A percentile compares a stretch with the other conserved stretches of the same genome.
Evolutionary conservation across 129 eudicot genomes (phyloP).

Genomic region (Pseudognaphalium luteoalbum): DNA sequence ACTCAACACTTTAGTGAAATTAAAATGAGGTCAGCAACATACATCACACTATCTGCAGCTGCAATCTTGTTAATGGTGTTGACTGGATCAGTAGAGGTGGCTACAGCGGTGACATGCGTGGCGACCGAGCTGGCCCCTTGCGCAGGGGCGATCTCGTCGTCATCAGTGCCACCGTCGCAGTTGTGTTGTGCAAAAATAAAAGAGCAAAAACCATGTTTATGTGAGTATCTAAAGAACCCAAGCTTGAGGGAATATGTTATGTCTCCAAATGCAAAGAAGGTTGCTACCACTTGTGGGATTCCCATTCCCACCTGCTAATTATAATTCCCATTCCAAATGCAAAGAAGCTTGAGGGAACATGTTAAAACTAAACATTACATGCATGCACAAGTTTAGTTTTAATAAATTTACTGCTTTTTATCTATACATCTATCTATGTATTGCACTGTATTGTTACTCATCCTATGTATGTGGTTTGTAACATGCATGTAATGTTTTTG

Average conservation of each 20-base stretch:
- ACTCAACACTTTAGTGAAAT: not conserved
- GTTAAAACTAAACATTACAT: too few relatives aligned
- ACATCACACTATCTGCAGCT: not conserved
- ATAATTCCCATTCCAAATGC: not conserved
- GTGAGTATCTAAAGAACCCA: conserved; percentile 53
- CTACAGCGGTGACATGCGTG: conserved; percentile 33
- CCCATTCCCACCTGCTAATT: conserved; percentile 35
- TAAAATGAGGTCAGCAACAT: conserved; percentile 9
- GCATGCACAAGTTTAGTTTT: too few relatives aligned
- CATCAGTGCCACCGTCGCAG: conserved; percentile 22
- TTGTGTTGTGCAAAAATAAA: conserved; percentile 47
- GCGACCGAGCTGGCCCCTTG: conserved; percentile 39
- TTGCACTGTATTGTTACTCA: too few relatives aligned
- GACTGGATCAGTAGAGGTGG: conserved; percentile 14
- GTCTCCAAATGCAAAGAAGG: conserved; percentile 48
- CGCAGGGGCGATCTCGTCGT: conserved; percentile 35
- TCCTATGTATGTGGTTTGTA: too few relatives aligned
- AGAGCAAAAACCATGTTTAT: conserved; percentile 61
- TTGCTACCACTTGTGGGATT: conserved; percentile 46
- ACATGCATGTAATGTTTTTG: too few relatives aligned
- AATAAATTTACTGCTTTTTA: too few relatives aligned
- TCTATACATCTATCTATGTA: too few relatives aligned
- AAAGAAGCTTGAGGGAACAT: too few relatives aligned
- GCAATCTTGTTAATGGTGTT: conserved; percentile 13
- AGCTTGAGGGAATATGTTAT: conserved; percentile 39